Base-by-base conservation (phyloP, 805 yeast genomes). In the Saturnispora zaruensis region DNA sequence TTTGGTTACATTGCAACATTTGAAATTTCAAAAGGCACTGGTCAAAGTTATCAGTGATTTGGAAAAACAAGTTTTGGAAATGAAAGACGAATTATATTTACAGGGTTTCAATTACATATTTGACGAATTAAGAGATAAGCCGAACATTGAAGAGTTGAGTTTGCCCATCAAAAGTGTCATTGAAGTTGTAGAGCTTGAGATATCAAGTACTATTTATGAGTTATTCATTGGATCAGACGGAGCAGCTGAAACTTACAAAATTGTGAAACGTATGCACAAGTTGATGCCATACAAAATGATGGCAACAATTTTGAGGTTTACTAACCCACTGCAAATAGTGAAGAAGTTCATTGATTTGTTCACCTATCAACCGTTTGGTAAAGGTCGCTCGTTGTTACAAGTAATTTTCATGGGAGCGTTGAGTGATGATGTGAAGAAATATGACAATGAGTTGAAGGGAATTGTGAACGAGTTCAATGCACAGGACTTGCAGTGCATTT, bases 321-420 rank as follows among this genome's bases (percentile, higher is more conserved):
- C 98, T 0, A 91, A 91, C 60, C 98, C 99, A 2, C 79, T 89
- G 67, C 78, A 83, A 40, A 81, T 91, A 25, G 79, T 87, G 69
- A 85, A 89, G 53, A 79, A 82, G 21, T 68, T 91, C 63, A 76
- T 90, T 33, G 96, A 88, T 58, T 63, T 91, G 51, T 79, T 91
- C 56, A 78, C 93, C 70, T 87, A 84, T n/a, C 87, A 49, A n/a
- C 44, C 43, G 5, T 34, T 45, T 16, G 46, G 49, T 11, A 46
- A 41, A 16, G 58, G 57, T 26, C 75, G 77, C 13, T 83, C 89
- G 0, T 67, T 90, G 18, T 63, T 90, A 41, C 95, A 90, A 54
- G 77, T 81, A 48, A 75, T 88, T 46, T 84, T 90, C 60, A 75
- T 85, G 20, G 80, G 85, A 57, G 73, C 85, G 16, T 65, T 87